These are phyloP conservation scores for Barnettozyma californica DNA, from an alignment of 805 yeast genomes.

Conservation along the genomic window DNA sequence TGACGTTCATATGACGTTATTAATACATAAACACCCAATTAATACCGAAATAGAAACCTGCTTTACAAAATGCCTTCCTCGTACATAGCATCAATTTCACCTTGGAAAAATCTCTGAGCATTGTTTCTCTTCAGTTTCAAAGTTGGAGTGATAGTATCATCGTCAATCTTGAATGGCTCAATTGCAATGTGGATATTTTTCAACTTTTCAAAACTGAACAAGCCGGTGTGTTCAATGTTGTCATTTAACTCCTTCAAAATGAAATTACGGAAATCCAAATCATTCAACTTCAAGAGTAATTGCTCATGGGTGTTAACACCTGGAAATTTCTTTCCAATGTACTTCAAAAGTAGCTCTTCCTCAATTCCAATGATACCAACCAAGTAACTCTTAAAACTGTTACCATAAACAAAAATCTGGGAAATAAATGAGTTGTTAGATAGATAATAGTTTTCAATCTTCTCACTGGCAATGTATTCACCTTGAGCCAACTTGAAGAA, in stretches of 20 bases:
- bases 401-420: conserved; percentile 62
- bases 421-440: conserved; percentile 44
- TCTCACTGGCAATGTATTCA: conserved; percentile 72
- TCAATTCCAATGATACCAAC: conserved; percentile 64
- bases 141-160: conserved; percentile 56
- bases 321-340: conserved; percentile 11
- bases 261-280: conserved; percentile 31
- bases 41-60: neutral
- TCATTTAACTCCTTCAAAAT: conserved; percentile 35
- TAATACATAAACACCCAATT: too few species aligned
- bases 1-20: too few species aligned
- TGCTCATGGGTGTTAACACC: conserved; percentile 21
- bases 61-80: conserved; percentile 31
- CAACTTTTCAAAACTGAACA: conserved; percentile 48
- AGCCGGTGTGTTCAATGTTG: conserved; percentile 28
- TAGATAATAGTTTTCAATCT: conserved; percentile 59
- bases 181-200: conserved; percentile 40
- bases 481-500: conserved; percentile 67
- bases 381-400: conserved; percentile 47
- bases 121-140: conserved; percentile 46
- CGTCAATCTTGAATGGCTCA: conserved; percentile 50
- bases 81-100: conserved; percentile 40
- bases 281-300: conserved; percentile 19
- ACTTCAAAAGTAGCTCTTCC: conserved; percentile 29
- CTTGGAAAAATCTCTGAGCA: conserved; percentile 41